Percentiles rank a stretch among this genome's conserved stretches.
Evolutionary conservation across 1,139 yeast genomes (phyloP).

Genomic region (Scheffersomyces lignicola): DNA sequence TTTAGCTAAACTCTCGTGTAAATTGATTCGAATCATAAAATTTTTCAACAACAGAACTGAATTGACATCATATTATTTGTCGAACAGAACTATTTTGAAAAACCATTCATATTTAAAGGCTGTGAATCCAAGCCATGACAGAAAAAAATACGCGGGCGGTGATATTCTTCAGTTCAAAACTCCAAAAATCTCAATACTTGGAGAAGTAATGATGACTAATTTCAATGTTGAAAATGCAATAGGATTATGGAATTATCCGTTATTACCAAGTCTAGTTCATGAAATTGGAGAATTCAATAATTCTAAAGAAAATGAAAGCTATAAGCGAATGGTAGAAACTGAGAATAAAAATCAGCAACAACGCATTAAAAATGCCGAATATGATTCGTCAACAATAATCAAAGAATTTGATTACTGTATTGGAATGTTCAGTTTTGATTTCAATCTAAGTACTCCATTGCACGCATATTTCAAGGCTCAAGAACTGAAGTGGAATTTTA

Average conservation of each 20-base stretch:
- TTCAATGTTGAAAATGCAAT: slow-evolving; percentile 19
- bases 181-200: slow-evolving; percentile 18
- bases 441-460: neutral
- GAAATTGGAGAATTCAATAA: slow-evolving; percentile 2
- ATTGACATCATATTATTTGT: slow-evolving; percentile 23
- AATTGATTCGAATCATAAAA: slow-evolving; percentile 24
- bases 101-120: slow-evolving; percentile 17
- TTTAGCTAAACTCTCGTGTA: slow-evolving; percentile 18
- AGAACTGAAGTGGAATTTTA: neutral
- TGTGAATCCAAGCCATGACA: slow-evolving; percentile 11
- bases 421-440: slow-evolving; percentile 5
- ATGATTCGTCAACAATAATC: slow-evolving; percentile 1
- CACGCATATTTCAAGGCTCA: neutral
- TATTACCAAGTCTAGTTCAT: slow-evolving; percentile 12
- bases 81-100: slow-evolving; percentile 19
- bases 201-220: slow-evolving; percentile 23
- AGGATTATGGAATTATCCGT: slow-evolving; percentile 24
- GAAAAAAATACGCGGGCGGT: slow-evolving; percentile 4
- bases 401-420: slow-evolving; percentile 3
- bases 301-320: slow-evolving; percentile 7
- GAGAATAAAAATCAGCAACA: slow-evolving; percentile 14
- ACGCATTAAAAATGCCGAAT: slow-evolving; percentile 9
- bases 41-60: slow-evolving; percentile 31
- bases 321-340: slow-evolving; percentile 8
- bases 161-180: slow-evolving; percentile 28